Evolutionary conservation across 345 rosid genomes (phyloP), one percentile per base, ranked within the genome.

Genomic region (Arabis hirsuta): DNA sequence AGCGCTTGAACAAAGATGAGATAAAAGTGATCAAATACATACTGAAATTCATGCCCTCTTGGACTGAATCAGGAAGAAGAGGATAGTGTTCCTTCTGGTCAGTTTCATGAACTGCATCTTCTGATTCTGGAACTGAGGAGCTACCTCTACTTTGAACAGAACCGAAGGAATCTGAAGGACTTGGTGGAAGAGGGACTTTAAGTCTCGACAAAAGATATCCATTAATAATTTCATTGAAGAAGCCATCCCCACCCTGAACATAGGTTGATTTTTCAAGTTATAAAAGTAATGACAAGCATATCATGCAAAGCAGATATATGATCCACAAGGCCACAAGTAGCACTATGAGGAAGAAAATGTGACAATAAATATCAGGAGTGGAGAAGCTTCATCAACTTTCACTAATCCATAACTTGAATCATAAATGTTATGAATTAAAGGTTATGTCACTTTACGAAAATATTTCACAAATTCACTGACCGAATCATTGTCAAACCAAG

Each of bases 241-340:
- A 94, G 39, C 97, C 98, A 83, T 89, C 98, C 47, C 98, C 97
- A 50, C 98, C 98, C 98, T 94, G 79, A 41, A 56, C 61, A 43
- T 22, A 24, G 6, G 12, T 60, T 10, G 27, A 41, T 6, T 26
- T 62, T 34, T 29, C 5, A 69, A 39, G 53, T 36, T 27, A 39
- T 46, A 2, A 36, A 44, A 45, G 26, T 19, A 58, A 7, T 16
- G 32, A 44, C 19, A 58, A 42, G 13, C 62, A 53, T 43, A 11
- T 60, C 20, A 47, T 13, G 27, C 11, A 22, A 63, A 73, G 4
- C 2, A 55, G 36, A 64, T 55, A 46, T 38, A 56, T 39, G 51
- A 26, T 29, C 61, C 34, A 73, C 43, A 55, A 2, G 63, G 31
- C 31, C 31, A 27, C 31, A 27, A 27, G 31, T 27, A 27, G 31